phyloP scores from a whole-genome alignment of 148 eudicot genomes.

The Chenopodium suecicum region DNA sequence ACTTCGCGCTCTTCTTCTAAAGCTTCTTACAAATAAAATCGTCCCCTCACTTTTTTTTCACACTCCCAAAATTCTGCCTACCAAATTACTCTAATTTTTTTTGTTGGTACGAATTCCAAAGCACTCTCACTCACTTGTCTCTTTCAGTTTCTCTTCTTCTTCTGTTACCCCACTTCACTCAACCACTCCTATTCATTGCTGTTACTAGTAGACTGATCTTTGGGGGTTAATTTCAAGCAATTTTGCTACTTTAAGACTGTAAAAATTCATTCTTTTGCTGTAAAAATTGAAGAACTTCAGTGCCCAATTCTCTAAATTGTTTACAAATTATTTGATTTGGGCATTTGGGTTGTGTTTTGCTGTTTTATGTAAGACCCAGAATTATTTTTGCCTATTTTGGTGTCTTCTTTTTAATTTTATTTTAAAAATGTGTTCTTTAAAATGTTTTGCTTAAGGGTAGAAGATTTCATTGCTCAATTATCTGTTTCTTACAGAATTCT shows the following conservation, averaged over 20 bases:
- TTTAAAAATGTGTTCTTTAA: background rate
- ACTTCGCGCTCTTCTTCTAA: conserved; percentile 23
- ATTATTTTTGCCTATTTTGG: conserved; percentile 7
- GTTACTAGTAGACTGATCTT: background rate
- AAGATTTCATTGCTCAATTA: background rate
- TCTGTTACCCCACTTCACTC: background rate
- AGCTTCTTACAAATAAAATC: background rate
- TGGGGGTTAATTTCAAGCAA: background rate
- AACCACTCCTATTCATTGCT: background rate
- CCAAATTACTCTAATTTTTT: background rate
- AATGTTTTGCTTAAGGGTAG: background rate
- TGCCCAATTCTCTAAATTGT: background rate
- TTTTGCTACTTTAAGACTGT: background rate
- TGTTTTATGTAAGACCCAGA: conserved; percentile 26
- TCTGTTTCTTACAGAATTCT: background rate
- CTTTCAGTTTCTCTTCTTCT: background rate
- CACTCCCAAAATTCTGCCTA: background rate
- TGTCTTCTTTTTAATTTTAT: background rate
- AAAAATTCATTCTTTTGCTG: background rate
- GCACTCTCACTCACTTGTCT: background rate
- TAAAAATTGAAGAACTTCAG: background rate
- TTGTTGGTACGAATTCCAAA: background rate
- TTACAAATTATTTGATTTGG: background rate
- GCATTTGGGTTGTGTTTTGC: conserved; percentile 20
- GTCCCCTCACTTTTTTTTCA: background rate